These are phyloP conservation scores for Myotisia sp. DNA, from an alignment of 2,329 filamentous ascomycete genomes.

Conservation along the genomic window DNA sequence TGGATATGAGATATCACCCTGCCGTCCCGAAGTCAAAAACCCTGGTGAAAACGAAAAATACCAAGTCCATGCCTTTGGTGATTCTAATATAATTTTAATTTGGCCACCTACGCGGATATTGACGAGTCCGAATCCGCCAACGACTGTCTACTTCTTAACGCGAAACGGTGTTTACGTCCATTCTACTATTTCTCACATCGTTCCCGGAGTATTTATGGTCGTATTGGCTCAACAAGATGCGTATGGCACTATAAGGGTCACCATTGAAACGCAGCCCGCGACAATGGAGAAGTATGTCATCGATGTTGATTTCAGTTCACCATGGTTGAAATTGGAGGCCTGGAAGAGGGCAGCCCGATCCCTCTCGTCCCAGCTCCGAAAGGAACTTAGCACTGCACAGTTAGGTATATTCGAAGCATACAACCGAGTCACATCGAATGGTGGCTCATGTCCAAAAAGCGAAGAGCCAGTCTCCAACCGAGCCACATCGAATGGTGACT, in stretches of 20 bases:
- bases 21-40: no score
- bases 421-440: slow-evolving; percentile 24
- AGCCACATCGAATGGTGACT: neutral
- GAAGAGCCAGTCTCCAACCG: slow-evolving; percentile 16
- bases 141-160: slow-evolving; percentile 27
- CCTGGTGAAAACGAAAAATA: no score
- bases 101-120: no score
- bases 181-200: no score
- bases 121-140: slow-evolving; percentile 24
- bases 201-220: slow-evolving; percentile 41
- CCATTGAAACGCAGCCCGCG: slow-evolving; percentile 28
- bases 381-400: slow-evolving; percentile 26
- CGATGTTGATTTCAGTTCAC: slow-evolving; percentile 31
- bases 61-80: slow-evolving; percentile 40
- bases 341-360: slow-evolving; percentile 31
- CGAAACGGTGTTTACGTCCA: no score
- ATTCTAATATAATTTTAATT: slow-evolving; percentile 41
- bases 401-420: slow-evolving; percentile 26
- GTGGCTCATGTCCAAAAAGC: slow-evolving; percentile 26
- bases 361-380: slow-evolving; percentile 23
- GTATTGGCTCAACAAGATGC: slow-evolving; percentile 37
- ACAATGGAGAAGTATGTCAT: slow-evolving; percentile 23
- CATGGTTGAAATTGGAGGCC: slow-evolving; percentile 33
- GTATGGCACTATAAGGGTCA: slow-evolving; percentile 36
- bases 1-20: no score